Evolutionary conservation across 2,329 filamentous ascomycete genomes (phyloP), one percentile per base, ranked within the genome.

Genomic region (Cercospora canescens): DNA sequence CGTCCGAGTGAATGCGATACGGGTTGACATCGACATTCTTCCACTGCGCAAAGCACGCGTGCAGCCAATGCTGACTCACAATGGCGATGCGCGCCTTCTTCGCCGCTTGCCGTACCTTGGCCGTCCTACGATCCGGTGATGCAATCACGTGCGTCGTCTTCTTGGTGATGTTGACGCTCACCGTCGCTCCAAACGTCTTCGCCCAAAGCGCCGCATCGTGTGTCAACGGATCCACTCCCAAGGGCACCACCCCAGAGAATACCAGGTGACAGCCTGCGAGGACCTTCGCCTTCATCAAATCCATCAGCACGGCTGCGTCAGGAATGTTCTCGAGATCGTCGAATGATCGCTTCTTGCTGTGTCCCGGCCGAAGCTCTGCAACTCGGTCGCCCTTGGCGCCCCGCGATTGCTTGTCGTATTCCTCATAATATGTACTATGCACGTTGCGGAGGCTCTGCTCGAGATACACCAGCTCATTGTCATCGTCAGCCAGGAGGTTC

Each of bases 151-250:
- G 91, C 0, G 91, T 93, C 1, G 81, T 84, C 48, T 76, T 76
- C 65, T 78, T 80, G 48, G 75, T 81, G 65, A 92, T 85, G 62
- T 86, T 86, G 34, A 83, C 82, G 1, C 84, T 85, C 7, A 94
- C 82, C 35, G 82, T 84, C 6, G 92, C 94, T 21, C 95, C 95
- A 75, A 97, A 98, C 73, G 87, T 92, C 75, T 89, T 89, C 2
- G 93, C 91, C 84, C 96, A 96, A 48, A 94, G 83, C 4, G 91
- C 93, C 65, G 96, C 91, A 76, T 99, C 95, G 2, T 93, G 93
- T 14, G 80, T 82, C 61, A 60, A 58, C 35, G 94, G 88, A 72
- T 94, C 89, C 39, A 91, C 87, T 5, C 91, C 92, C 0, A 97
- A 82, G 0, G 94, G 94, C 2, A 98, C 89, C 2, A 99, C 89